Evolutionary conservation across 768 basidiomycete genomes (phyloP), one percentile per base, ranked within the genome.

Genomic region (Chalciporus chontae): DNA sequence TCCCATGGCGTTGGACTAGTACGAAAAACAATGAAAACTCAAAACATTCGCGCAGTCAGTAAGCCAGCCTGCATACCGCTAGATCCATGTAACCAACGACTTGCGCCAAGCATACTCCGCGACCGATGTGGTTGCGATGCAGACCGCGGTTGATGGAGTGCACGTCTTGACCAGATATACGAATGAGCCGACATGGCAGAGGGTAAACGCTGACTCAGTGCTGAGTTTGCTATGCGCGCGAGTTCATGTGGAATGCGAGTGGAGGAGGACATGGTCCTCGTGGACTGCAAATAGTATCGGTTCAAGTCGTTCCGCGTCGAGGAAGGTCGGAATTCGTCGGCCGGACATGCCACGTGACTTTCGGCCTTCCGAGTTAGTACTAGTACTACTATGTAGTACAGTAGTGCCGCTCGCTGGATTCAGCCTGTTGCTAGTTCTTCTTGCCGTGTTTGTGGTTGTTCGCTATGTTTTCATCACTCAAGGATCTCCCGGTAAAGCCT

Each of bases 1-100:
- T 59, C n/a, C 77, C 81, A 60, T 88, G 85, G 15, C 54, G 61
- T 26, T 24, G 65, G 18, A 34, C 59, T 61, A 26, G 37, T 40
- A 50, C 27, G 36, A 43, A 26, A 15, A 24, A 18, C 14, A 7
- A 27, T 11, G 10, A 43, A 38, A 8, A 14, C 15, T 10, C 2
- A 24, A 21, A 7, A 29, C 10, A 19, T 15, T 14, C 2, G 21
- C 3, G 13, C 19, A 14, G 43, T 32, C 17, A 47, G 36, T 4
- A 32, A 29, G 14, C 23, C 5, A 11, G 9, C 0, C n/a, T 34
- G 10, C 52, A 24, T 41, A 66, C 64, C 24, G 39, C 48, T 34
- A 3, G 64, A 68, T 15, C 38, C 24, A 21, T 63, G 54, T 40
- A 19, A 43, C 11, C 11, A 8, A 6, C 26, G 26, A 8, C 5